Evolutionary conservation across 495 filamentous ascomycete species (phyloP).

Genomic region (Penicillium crystallinum): DNA sequence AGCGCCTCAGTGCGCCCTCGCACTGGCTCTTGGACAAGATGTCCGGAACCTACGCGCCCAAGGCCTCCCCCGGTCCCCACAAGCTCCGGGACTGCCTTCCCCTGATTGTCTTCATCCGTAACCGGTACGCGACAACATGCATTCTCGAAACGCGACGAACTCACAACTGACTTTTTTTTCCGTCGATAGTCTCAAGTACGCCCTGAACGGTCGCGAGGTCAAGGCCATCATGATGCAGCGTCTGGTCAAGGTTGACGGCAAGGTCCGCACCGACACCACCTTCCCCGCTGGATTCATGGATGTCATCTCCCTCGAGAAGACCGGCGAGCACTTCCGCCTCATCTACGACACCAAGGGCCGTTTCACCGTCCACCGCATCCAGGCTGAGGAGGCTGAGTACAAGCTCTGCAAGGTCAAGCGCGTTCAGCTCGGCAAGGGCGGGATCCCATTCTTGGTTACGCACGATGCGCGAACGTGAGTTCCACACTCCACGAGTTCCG

Average conservation of each 20-base stretch:
- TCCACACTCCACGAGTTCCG: conserved; percentile 59
- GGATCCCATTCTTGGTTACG: conserved; percentile 99
- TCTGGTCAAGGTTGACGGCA: conserved; percentile 98
- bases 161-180: conserved; percentile 13
- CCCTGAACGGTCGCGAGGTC: conserved; percentile 94
- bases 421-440: conserved; percentile 96
- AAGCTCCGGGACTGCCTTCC: conserved; percentile 99
- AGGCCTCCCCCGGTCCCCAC: conserved; percentile 94
- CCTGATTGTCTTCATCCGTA: conserved; percentile 97
- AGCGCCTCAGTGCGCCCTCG: conserved; percentile 96
- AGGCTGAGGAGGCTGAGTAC: conserved; percentile 95
- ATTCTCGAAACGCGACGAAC: background rate
- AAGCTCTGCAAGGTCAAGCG: conserved; percentile 99
- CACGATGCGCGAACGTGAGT: conserved; percentile 99
- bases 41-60: conserved; percentile 94
- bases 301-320: conserved; percentile 98
- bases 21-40: conserved; percentile 99
- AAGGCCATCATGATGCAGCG: conserved; percentile 99
- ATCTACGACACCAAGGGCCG: conserved; percentile 99
- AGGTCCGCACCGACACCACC: conserved; percentile 97
- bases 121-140: conserved; percentile 48
- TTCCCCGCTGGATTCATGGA: conserved; percentile 99
- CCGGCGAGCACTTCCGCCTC: conserved; percentile 98
- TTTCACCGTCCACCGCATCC: conserved; percentile 99
- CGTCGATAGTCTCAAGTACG: conserved; percentile 83